Evolutionary conservation across 2,329 filamentous ascomycete species (phyloP), one percentile per base, ranked within the genome.

Genomic region (Claviceps purpurea): DNA sequence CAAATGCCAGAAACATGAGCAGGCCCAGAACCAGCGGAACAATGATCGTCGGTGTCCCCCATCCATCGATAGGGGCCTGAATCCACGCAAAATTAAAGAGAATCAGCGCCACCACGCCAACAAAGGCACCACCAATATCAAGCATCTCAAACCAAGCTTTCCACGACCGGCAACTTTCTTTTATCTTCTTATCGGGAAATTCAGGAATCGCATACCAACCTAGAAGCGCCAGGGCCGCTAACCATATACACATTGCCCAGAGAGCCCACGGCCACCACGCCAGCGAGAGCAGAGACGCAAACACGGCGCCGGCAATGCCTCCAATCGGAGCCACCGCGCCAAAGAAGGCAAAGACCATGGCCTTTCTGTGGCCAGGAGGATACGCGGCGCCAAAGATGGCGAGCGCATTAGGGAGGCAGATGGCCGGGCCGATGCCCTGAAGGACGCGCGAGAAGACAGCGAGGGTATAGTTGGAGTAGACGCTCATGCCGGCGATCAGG

Each of bases 51-150:
- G 77, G 68, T 6, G 70, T 68, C 1, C 65, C 57, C 82, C 82
- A 85, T 1, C 79, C 79, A 1, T 73, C 75, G 0, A 78, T 68
- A 0, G 78, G 74, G 0, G 77, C 81, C 60, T 85, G 80, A 54
- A 82, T 85, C 78, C 79, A 84, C 0, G 81, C 77, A 57, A 85
- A 78, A 61, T 84, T 84, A 65, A 85, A 73, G 18, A 86, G 68
- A 0, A 83, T 69, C 24, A 86, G 66, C 0, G 74, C 74, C 0
- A 69, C 67, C 18, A 84, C 70, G 1, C 81, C 81, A 0, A 66
- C 58, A 1, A 65, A 37, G 0, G 67, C 68, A 1, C 71, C 72
- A 0, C 64, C 63, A 7, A 73, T 52, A 41, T 75, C 73, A 4
- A 74, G 61, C 11, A 65, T 62, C 1, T 55, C 52, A 4, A 65